These are phyloP conservation scores for Fabrea salina DNA, from an alignment of 169 alveolate genomes.

Conservation along the genomic window DNA sequence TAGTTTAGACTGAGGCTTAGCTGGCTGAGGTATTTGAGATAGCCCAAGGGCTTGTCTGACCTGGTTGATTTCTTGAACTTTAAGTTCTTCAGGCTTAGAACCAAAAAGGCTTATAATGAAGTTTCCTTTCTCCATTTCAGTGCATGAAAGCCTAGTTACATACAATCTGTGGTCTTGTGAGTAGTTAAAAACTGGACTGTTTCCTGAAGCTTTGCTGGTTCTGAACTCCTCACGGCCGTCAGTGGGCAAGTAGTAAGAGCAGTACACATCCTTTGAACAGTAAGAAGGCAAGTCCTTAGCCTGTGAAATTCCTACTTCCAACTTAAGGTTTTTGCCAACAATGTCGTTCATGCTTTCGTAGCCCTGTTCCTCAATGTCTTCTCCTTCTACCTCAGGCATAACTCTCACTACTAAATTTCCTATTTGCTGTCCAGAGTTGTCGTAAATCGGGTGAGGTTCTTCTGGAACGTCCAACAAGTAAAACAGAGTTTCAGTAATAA, in stretches of 20 bases:
- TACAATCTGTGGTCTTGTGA: background rate
- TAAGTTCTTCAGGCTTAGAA: background rate
- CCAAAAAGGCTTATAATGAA: slow-evolving; percentile 1
- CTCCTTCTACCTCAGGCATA: background rate
- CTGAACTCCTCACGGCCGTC: background rate
- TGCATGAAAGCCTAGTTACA: background rate
- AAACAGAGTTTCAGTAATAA: background rate
- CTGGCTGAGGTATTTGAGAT: background rate
- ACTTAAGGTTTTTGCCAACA: background rate
- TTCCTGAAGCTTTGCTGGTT: background rate
- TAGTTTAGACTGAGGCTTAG: background rate
- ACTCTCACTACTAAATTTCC: slow-evolving; percentile 14
- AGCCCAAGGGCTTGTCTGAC: background rate
- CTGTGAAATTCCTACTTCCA: background rate
- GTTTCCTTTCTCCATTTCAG: background rate
- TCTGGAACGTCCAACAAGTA: slow-evolving; percentile 13
- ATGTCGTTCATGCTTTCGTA: slow-evolving; percentile 7
- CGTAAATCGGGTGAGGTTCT: background rate
- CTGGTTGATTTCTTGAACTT: background rate
- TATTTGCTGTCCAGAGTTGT: background rate
- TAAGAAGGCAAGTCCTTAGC: background rate
- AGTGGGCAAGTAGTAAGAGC: background rate
- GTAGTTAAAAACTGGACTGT: background rate
- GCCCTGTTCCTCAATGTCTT: slow-evolving; percentile 18
- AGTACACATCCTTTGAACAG: slow-evolving; percentile 6